These are phyloP conservation scores for Fraxinus dipetala DNA, from an alignment of 305 asterid species.

Conservation along the genomic window DNA sequence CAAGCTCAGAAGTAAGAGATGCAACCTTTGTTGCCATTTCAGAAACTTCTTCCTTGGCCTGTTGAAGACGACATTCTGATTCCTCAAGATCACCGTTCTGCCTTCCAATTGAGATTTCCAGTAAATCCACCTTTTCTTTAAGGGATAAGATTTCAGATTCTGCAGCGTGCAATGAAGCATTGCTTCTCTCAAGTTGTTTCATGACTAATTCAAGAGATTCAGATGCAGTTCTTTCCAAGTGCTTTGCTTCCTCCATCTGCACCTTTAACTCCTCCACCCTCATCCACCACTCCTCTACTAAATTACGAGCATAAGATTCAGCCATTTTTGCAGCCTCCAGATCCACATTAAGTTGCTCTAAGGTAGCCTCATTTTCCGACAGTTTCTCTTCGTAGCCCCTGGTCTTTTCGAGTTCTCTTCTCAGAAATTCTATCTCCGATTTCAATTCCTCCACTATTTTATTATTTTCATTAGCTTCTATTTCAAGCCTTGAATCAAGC, in stretches of 20 bases:
- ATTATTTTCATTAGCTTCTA: constrained; percentile 54
- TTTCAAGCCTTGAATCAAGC: constrained; percentile 58
- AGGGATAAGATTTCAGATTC: constrained; percentile 70
- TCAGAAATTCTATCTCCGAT: constrained; percentile 54
- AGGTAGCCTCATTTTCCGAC: constrained; percentile 57
- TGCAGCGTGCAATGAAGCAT: constrained; percentile 67
- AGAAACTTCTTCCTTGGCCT: constrained; percentile 67
- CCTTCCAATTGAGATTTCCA: constrained; percentile 65
- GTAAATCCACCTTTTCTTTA: constrained; percentile 69
- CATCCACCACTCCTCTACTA: constrained; percentile 70
- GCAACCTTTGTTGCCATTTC: constrained; percentile 61
- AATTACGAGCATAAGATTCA: constrained; percentile 69
- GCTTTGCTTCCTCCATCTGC: constrained; percentile 70
- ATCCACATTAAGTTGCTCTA: constrained; percentile 82
- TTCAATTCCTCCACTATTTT: constrained; percentile 57
- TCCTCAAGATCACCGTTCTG: constrained; percentile 72
- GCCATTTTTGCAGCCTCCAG: constrained; percentile 89
- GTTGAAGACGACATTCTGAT: constrained; percentile 50
- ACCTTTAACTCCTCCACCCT: constrained; percentile 59
- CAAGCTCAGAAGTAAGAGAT: constrained; percentile 63
- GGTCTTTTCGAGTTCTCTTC: constrained; percentile 54
- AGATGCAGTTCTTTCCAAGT: constrained; percentile 80
- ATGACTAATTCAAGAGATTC: constrained; percentile 75
- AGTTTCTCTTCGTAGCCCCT: constrained; percentile 47
- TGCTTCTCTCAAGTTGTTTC: constrained; percentile 78